Base-by-base conservation (phyloP, 306 rosid species). In the Vicia faba region DNA sequence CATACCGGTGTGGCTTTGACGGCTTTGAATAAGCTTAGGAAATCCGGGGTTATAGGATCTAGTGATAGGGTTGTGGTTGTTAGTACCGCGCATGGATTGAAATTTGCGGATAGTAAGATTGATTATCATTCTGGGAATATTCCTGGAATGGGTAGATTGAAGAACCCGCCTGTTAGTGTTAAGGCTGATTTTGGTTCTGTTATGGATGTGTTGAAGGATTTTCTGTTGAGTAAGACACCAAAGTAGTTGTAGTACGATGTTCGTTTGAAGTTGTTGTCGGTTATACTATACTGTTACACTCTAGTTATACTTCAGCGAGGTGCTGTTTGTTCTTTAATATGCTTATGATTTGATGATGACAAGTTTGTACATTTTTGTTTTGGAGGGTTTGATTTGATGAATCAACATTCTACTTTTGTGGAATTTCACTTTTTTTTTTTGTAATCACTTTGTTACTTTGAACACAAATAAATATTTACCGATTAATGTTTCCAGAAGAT, bases 1-100 rank as follows among this genome's bases (percentile, higher is more conserved):
- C 97, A 84, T 35, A 91, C 97, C 0, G 93, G 97, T 54, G 97
- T 91, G 10, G 97, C 93, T 0, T 61, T 91, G 11, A 74, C 93
- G 11, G 96, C 97, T 3, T 68, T 91, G 54, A 38, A 67, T 5
- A 88, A 91, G 88, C 87, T 91, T 1, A 83, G 96, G 73, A 83
- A 79, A 10, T 38, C 61, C 38, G 97, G 96, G 16, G 86, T 85
- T 3, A 91, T 91, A 2, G 81, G 78, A 1, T 29, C 81, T 0
- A 19, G 40, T 43, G 96, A 91, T n/a, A 72, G 84, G 75, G 89
- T 89, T 0, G 97, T 91, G 51, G 97, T 91, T 38, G 92, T 91
- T 0, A 88, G 91, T 59, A 91, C 97, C 29, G 97, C 97, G 0
- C 97, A 91, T 69, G 95, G 95, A 5, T 69, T 91, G 85, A 91